Conservation (phyloP, 306 rosid genomes). For the Prunus mongolica region DNA sequence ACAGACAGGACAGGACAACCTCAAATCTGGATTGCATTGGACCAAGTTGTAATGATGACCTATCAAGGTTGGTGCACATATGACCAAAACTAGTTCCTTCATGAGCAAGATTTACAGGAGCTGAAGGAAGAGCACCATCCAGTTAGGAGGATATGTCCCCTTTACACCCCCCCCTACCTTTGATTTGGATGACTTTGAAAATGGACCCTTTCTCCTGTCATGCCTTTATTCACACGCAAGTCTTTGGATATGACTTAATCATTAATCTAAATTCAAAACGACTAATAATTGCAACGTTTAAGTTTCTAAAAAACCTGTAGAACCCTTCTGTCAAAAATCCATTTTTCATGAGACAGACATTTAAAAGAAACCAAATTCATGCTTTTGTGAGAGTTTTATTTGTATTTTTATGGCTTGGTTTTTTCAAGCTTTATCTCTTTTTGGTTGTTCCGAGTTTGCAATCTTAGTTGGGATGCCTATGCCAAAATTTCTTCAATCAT, state of each 20-base stretch:
- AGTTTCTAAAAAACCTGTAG: not conserved
- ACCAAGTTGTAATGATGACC: not conserved
- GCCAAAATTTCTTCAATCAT: too few relatives aligned
- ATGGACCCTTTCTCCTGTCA: too few relatives aligned
- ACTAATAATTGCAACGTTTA: not conserved
- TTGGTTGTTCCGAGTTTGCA: too few relatives aligned
- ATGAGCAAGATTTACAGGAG: not conserved
- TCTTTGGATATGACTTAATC: not conserved
- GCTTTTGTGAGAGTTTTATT: too few relatives aligned
- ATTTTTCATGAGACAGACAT: too few relatives aligned
- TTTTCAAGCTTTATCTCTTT: too few relatives aligned
- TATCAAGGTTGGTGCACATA: not conserved
- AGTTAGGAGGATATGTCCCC: conserved; percentile 15
- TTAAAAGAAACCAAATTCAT: too few relatives aligned
- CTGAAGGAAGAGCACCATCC: conserved; percentile 22
- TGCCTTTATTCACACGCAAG: conserved; percentile 9
- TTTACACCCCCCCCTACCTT: not conserved
- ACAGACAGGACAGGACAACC: not conserved
- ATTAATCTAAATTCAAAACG: too few relatives aligned
- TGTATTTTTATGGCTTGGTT: too few relatives aligned
- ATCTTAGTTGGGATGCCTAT: too few relatives aligned
- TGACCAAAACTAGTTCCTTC: not conserved
- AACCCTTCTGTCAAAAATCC: not conserved
- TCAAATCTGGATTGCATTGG: not conserved
- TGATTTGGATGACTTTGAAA: too few relatives aligned